phyloP scores from a whole-genome alignment of 2,329 filamentous ascomycete species.

The Colletotrichum sp. region DNA sequence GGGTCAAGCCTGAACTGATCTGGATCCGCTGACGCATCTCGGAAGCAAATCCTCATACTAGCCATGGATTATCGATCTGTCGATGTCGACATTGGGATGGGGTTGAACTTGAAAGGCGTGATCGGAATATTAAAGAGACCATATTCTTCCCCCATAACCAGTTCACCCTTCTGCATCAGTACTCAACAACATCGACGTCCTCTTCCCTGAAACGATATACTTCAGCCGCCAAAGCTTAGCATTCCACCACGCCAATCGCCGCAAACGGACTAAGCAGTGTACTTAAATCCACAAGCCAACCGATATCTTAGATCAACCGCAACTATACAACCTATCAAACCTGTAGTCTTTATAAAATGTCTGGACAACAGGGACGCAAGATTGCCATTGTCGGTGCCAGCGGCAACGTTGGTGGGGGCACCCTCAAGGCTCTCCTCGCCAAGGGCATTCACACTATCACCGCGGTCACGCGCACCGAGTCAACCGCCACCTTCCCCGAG shows the following conservation, averaged over 20 bases:
- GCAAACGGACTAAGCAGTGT: not conserved
- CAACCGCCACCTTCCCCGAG: constrained; percentile 42
- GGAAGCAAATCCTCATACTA: not conserved
- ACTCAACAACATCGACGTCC: not conserved
- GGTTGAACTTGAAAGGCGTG: not conserved
- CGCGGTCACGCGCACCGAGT: constrained; percentile 51
- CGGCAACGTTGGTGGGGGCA: constrained; percentile 42
- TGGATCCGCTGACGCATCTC: not conserved
- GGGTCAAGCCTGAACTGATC: not conserved
- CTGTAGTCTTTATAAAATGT: not conserved
- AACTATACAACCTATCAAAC: not conserved
- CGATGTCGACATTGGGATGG: not conserved
- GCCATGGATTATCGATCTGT: not conserved
- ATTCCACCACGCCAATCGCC: not conserved
- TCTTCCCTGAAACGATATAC: not conserved
- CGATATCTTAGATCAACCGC: not conserved
- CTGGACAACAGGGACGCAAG: constrained; percentile 24
- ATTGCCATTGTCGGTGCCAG: constrained; percentile 35
- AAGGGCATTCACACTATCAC: constrained; percentile 54
- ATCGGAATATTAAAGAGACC: not conserved
- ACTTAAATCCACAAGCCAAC: not conserved
- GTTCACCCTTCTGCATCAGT: not conserved
- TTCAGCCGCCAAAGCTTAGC: not conserved
- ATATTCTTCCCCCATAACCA: not conserved
- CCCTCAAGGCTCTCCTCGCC: constrained; percentile 42